phyloP scores from a whole-genome alignment of 2,329 filamentous ascomycete genomes.

The Exophiala spinifera region DNA sequence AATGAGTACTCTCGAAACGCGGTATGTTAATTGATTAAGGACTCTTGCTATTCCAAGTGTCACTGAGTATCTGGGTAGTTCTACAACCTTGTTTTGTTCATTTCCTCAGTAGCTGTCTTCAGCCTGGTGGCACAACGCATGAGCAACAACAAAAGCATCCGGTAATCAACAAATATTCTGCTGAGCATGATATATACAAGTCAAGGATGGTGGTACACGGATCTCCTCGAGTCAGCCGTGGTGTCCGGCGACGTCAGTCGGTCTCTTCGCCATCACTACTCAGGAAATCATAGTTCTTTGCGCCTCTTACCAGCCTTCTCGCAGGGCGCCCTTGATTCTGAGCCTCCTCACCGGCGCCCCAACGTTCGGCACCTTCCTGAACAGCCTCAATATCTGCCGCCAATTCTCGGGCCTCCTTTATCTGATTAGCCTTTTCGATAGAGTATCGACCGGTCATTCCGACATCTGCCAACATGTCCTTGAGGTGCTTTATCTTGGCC shows the following conservation, averaged over 20 bases:
- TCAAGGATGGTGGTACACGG: background rate
- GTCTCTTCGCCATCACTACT: conserved; percentile 66
- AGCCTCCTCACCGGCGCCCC: conserved; percentile 60
- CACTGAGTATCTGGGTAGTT: conserved; percentile 58
- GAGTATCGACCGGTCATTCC: conserved; percentile 91
- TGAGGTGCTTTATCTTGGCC: conserved; percentile 80
- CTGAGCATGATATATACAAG: background rate
- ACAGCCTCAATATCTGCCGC: conserved; percentile 80
- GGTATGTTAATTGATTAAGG: conserved; percentile 51
- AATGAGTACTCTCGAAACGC: conserved; percentile 90
- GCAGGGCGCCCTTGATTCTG: conserved; percentile 37
- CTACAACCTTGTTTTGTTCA: conserved; percentile 94
- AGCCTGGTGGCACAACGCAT: conserved; percentile 89
- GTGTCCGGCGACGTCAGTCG: conserved; percentile 32
- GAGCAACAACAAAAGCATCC: conserved; percentile 42
- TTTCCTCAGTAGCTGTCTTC: conserved; percentile 93
- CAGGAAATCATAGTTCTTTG: conserved; percentile 56
- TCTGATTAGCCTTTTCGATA: conserved; percentile 75
- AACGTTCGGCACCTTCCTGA: conserved; percentile 73
- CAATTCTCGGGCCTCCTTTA: conserved; percentile 83
- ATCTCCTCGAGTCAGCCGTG: background rate
- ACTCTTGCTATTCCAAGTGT: background rate
- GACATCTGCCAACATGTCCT: conserved; percentile 70
- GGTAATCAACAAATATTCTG: conserved; percentile 29
- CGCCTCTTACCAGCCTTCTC: conserved; percentile 43